A percentile compares a stretch with the other conserved stretches of the same genome.
These are phyloP conservation scores for Lachancea quebecensis DNA, from an alignment of 805 yeast genomes.

Conservation along the genomic window DNA sequence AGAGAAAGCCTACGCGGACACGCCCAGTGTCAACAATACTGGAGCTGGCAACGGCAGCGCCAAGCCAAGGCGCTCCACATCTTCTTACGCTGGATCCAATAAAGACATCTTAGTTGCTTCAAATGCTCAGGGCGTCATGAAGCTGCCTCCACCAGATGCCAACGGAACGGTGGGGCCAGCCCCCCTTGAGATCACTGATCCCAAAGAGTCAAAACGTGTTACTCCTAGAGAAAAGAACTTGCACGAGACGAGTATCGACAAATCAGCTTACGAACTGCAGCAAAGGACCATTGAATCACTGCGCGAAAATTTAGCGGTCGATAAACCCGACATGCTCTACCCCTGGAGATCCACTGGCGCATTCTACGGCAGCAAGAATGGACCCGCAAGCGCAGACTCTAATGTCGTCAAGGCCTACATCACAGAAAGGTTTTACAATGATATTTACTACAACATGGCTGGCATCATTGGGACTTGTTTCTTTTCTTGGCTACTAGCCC, in stretches of 20 bases:
- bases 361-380: constrained; percentile 19
- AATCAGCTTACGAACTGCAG: constrained; percentile 14
- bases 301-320: constrained; percentile 10
- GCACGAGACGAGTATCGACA: constrained; percentile 27
- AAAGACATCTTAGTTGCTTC: constrained; percentile 19
- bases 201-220: constrained; percentile 15
- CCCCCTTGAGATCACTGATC: constrained; percentile 26
- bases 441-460: constrained; percentile 64
- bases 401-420: constrained; percentile 50
- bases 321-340: constrained; percentile 16
- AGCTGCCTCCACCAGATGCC: constrained; percentile 22
- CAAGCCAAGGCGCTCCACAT: constrained; percentile 3
- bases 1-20: constrained; percentile 7
- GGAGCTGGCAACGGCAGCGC: neutral
- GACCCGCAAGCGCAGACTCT: constrained; percentile 18
- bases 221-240: constrained; percentile 24
- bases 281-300: constrained; percentile 13
- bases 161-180: constrained; percentile 27
- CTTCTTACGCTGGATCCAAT: neutral
- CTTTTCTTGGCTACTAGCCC: constrained; percentile 62
- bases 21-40: neutral
- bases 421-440: constrained; percentile 61
- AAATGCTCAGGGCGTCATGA: constrained; percentile 14
- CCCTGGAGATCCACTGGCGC: constrained; percentile 36
- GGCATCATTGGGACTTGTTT: constrained; percentile 63